Evolutionary conservation across 1,139 yeast species (phyloP), one percentile per base, ranked within the genome.

Genomic region (Candida tropicalis): DNA sequence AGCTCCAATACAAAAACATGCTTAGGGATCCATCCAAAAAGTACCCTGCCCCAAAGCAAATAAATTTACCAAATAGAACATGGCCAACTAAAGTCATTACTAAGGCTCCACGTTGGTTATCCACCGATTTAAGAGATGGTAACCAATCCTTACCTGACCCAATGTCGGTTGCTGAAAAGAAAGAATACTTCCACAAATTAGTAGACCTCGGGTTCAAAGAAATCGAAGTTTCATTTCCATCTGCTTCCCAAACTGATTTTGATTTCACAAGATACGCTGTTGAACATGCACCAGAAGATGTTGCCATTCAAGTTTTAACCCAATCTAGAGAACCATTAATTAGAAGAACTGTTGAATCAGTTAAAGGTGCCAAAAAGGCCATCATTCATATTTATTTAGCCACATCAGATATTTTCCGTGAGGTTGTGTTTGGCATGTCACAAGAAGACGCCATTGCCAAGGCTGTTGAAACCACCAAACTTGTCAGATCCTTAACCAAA

Each of bases 131-230:
- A 57, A 80, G 98, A 65, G 99, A 93, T 63, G 99, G 99, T 45
- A 93, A 93, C 71, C 98, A 93, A 70, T 87, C 97, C 9, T 77
- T 93, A 54, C 98, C 98, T 8, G 98, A 93, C 66, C 98, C 98
- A 42, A 93, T 93, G 98, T 78, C 89, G 24, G 81, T 90, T 28
- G 87, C 77, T 31, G 97, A 93, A 65, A 93, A 93, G 70, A 88
- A 88, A 64, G 86, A 79, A 54, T 91, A 88, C 65, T 91, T 91
- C 72, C 79, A 83, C 53, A 88, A 90, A 64, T 75, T 93, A 46
- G 72, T 91, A n/a, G 93, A 88, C 32, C 72, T 90, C 39, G 98
- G 98, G 0, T 93, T 90, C 73, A 93, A 93, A 65, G 99, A 93
- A 67, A 93, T 93, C 52, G 99, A 93, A 68, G 98, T 93, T 13